A percentile compares a stretch with the other conserved stretches of the same genome.
Conservation (phyloP, 208 protist species). For the Porcisia hertigi region DNA sequence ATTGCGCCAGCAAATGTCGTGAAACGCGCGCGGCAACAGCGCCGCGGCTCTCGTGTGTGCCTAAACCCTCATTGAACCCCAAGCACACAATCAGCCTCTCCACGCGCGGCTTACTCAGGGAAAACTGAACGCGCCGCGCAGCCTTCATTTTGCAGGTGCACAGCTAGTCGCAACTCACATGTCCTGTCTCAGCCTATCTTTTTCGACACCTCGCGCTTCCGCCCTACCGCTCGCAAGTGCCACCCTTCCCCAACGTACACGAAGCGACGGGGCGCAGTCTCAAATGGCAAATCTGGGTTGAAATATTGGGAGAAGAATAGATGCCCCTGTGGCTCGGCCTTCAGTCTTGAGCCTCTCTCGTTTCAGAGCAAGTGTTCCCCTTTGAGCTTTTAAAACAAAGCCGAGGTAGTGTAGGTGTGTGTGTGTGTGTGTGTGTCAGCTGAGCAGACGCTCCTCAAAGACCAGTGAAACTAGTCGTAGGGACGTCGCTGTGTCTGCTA, state of each 20-base stretch:
- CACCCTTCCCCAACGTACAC: not conserved
- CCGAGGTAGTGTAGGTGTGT: not conserved
- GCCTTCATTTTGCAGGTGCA: slow-evolving; percentile 14
- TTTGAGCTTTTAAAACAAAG: not conserved
- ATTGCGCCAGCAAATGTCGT: slow-evolving; percentile 49
- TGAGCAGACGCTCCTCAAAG: not conserved
- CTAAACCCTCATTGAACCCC: slow-evolving; percentile 32
- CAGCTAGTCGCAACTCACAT: not conserved
- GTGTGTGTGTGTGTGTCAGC: no score
- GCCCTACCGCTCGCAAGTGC: not conserved
- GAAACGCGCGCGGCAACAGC: slow-evolving; percentile 45
- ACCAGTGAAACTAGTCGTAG: not conserved
- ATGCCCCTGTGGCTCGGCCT: not conserved
- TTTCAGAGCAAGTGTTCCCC: not conserved
- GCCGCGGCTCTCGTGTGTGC: slow-evolving; percentile 25
- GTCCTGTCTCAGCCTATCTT: not conserved
- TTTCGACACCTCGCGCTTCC: not conserved
- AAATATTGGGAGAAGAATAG: not conserved
- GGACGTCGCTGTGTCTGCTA: not conserved
- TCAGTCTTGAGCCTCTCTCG: no score
- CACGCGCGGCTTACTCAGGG: slow-evolving; percentile 28
- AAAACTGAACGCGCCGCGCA: slow-evolving; percentile 31
- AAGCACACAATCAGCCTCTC: slow-evolving; percentile 68
- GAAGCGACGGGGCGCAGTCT: not conserved
- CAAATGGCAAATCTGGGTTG: not conserved